Conservation (phyloP, 2,329 filamentous ascomycete genomes). For the Aspergillus sp. region DNA sequence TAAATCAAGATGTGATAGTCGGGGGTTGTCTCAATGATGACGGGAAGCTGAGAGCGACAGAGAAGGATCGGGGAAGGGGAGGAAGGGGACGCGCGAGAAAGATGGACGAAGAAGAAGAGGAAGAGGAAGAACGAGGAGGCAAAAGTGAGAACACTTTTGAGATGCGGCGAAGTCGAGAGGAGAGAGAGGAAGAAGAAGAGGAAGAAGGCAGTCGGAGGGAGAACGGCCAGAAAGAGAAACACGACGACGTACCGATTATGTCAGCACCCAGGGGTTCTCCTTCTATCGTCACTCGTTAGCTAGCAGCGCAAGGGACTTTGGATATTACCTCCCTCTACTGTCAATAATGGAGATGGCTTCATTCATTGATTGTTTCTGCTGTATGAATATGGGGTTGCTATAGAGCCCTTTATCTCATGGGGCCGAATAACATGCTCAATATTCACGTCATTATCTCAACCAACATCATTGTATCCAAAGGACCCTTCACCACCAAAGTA, state of each 20-base stretch:
- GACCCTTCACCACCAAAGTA: too few relatives aligned
- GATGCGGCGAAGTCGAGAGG: constrained; percentile 8
- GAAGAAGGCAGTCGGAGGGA: not conserved
- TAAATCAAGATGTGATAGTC: too few relatives aligned
- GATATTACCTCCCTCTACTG: too few relatives aligned
- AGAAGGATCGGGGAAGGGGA: constrained; percentile 2
- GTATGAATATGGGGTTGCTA: too few relatives aligned
- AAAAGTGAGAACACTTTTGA: constrained; percentile 13
- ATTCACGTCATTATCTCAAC: too few relatives aligned
- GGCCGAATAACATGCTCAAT: too few relatives aligned
- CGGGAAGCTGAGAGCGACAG: constrained; percentile 8
- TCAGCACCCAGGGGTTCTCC: constrained; percentile 9
- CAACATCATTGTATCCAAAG: too few relatives aligned
- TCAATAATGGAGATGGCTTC: too few relatives aligned
- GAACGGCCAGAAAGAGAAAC: constrained; percentile 1
- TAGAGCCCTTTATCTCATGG: too few relatives aligned
- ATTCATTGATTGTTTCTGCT: too few relatives aligned
- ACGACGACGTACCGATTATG: constrained; percentile 14
- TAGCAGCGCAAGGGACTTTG: constrained; percentile 1
- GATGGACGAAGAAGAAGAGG: constrained; percentile 9
- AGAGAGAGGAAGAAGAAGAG: constrained; percentile 1
- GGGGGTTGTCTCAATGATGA: constrained; percentile 6
- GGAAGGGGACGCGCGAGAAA: constrained; percentile 3
- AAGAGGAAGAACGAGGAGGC: constrained; percentile 14
- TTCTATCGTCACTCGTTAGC: not conserved